Evolutionary conservation across 2,329 filamentous ascomycete species (phyloP).

Genomic region (Claviceps sp.): DNA sequence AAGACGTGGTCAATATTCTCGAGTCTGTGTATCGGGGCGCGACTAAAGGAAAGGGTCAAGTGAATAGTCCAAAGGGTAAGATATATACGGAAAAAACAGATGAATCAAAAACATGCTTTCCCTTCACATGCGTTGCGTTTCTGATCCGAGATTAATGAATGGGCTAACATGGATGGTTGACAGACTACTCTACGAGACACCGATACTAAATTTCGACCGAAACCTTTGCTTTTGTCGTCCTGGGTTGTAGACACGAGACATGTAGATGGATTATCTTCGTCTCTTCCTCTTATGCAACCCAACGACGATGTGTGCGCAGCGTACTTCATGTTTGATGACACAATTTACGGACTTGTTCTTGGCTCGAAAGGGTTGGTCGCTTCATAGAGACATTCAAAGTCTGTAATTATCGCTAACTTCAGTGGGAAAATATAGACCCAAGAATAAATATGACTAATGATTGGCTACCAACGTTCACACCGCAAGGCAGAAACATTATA

Average conservation of each 20-base stretch:
- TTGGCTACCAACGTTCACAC: too few relatives aligned
- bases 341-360: neutral
- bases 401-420: conserved; percentile 4
- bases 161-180: neutral
- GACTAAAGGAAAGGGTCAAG: conserved; percentile 92
- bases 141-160: neutral
- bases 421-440: neutral
- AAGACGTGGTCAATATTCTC: conserved; percentile 95
- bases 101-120: neutral
- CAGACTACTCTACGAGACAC: conserved; percentile 25
- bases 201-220: conserved; percentile 16
- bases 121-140: neutral
- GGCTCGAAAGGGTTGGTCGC: conserved; percentile 14
- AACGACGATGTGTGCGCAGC: neutral
- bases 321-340: neutral
- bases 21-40: conserved; percentile 98
- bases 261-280: neutral
- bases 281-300: too few relatives aligned
- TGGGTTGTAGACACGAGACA: neutral
- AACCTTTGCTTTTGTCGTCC: neutral
- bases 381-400: conserved; percentile 8
- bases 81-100: neutral
- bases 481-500: too few relatives aligned
- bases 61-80: conserved; percentile 77
- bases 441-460: neutral